Percentiles rank a stretch among this genome's conserved stretches.
These are phyloP conservation scores for Cladophialophora psammophila DNA, from an alignment of 2,329 filamentous ascomycete genomes.

Conservation along the genomic window DNA sequence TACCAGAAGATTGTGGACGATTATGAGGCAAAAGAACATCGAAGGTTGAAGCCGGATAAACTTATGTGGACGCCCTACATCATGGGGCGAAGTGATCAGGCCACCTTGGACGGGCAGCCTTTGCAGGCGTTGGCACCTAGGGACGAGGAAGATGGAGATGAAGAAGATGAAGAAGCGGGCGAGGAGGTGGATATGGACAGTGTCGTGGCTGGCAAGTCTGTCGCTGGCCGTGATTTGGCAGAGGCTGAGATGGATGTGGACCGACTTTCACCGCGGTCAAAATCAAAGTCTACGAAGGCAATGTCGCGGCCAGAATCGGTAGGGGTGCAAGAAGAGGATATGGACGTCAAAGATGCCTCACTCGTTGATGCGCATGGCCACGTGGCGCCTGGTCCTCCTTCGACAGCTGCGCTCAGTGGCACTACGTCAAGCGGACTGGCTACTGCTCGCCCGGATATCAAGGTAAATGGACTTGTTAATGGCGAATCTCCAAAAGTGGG, in stretches of 20 bases:
- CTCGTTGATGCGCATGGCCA: slow-evolving; percentile 32
- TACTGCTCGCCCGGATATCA: slow-evolving; percentile 20
- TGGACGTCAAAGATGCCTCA: slow-evolving; percentile 27
- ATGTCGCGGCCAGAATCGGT: slow-evolving; percentile 21
- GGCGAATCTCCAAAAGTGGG: slow-evolving; percentile 13
- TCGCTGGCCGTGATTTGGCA: slow-evolving; percentile 41
- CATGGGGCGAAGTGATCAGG: slow-evolving; percentile 85
- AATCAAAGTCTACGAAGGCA: slow-evolving; percentile 16
- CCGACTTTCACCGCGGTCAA: slow-evolving; percentile 29
- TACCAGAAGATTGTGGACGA: slow-evolving; percentile 87
- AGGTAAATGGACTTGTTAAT: slow-evolving; percentile 34
- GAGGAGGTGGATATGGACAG: slow-evolving; percentile 41
- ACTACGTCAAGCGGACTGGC: slow-evolving; percentile 16
- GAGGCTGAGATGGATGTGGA: slow-evolving; percentile 21
- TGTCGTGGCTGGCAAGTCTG: slow-evolving; percentile 36
- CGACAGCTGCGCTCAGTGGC: slow-evolving; percentile 33
- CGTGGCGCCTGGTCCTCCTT: slow-evolving; percentile 40
- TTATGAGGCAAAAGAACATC: slow-evolving; percentile 88
- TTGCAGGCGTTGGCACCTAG: slow-evolving; percentile 87
- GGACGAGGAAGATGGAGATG: slow-evolving; percentile 66
- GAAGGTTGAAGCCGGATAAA: slow-evolving; percentile 78
- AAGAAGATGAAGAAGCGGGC: slow-evolving; percentile 44
- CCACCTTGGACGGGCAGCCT: slow-evolving; percentile 82
- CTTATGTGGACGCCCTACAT: slow-evolving; percentile 97
- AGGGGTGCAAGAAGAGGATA: slow-evolving; percentile 15